These are phyloP conservation scores for Malassezia dermatis DNA, from an alignment of 1,284 basidiomycete species.

Conservation along the genomic window DNA sequence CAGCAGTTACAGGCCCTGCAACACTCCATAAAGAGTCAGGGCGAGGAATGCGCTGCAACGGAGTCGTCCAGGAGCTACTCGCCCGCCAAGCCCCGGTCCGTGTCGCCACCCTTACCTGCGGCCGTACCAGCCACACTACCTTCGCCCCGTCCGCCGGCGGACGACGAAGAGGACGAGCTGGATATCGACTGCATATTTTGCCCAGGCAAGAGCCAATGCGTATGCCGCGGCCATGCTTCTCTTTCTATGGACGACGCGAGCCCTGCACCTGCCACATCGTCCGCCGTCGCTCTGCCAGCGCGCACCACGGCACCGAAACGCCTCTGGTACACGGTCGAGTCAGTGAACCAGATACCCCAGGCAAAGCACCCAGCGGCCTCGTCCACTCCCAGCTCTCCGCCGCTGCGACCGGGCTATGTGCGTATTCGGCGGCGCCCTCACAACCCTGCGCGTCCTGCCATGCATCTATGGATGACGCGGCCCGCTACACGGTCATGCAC, in stretches of 20 bases:
- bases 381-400: background rate
- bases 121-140: background rate
- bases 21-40: background rate
- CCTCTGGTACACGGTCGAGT: background rate
- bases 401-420: background rate
- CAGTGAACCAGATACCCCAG: background rate
- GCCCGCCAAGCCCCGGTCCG: background rate
- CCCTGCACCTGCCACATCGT: background rate
- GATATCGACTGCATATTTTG: constrained; percentile 38
- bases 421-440: background rate
- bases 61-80: background rate
- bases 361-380: background rate
- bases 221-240: constrained; percentile 23
- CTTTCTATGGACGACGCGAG: constrained; percentile 11
- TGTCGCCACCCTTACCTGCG: background rate
- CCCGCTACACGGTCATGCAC: background rate
- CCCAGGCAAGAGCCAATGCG: constrained; percentile 30
- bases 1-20: background rate
- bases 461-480: too few species aligned
- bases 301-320: background rate
- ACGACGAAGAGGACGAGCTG: constrained; percentile 4
- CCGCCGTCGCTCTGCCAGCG: background rate
- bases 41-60: background rate
- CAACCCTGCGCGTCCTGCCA: background rate
- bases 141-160: background rate